phyloP scores from a whole-genome alignment of 2,329 filamentous ascomycete genomes.

The Leptographium procerum region DNA sequence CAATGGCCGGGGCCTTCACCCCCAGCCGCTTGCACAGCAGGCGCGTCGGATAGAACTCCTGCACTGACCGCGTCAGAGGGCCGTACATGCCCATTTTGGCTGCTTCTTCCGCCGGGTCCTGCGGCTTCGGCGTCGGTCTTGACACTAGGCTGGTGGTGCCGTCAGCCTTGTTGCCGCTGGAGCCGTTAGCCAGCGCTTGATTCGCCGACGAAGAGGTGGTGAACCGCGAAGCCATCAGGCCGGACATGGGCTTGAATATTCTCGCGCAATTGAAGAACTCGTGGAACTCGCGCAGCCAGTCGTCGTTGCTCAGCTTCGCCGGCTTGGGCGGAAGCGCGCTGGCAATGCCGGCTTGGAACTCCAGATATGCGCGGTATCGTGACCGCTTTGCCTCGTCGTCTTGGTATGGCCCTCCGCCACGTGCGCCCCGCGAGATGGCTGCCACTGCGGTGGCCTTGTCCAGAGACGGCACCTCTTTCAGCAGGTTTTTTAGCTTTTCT shows the following conservation, averaged over 20 bases:
- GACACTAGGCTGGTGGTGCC: conserved; percentile 26
- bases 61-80: conserved; percentile 61
- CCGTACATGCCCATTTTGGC: conserved; percentile 91
- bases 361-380: conserved; percentile 75
- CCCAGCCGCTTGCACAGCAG: conserved; percentile 93
- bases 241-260: conserved; percentile 85
- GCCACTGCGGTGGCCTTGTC: conserved; percentile 57
- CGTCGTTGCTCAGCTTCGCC: conserved; percentile 42
- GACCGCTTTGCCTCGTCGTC: conserved; percentile 68
- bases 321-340: conserved; percentile 41
- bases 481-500: conserved; percentile 47
- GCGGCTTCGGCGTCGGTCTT: conserved; percentile 41
- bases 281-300: conserved; percentile 67
- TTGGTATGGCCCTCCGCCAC: conserved; percentile 67
- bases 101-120: conserved; percentile 74
- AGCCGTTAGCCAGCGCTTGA: not conserved
- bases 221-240: conserved; percentile 87
- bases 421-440: conserved; percentile 52
- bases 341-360: conserved; percentile 57
- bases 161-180: conserved; percentile 6
- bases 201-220: conserved; percentile 51
- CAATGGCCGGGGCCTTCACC: conserved; percentile 63
- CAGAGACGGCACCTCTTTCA: conserved; percentile 49
- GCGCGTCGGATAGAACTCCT: conserved; percentile 68
- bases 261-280: conserved; percentile 58